Percentiles rank a stretch among this genome's conserved stretches.
Conservation (phyloP, 2,329 filamentous ascomycete species). For the Ambrosiella beaveri region DNA sequence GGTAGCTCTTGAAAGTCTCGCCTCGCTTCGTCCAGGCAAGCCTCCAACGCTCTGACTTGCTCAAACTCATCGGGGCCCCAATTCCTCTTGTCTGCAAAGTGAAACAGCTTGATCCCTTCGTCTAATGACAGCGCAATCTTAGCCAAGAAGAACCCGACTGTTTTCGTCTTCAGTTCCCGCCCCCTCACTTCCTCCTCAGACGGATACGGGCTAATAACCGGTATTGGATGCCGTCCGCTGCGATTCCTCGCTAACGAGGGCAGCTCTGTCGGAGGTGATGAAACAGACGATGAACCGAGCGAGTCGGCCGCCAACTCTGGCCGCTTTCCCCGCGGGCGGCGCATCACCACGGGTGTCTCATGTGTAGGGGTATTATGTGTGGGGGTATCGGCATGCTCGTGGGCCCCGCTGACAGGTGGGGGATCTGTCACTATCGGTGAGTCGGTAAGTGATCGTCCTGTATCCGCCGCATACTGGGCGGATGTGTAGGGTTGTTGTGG, state of each 20-base stretch:
- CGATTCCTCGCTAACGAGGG: background rate
- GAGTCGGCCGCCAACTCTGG: constrained; percentile 8
- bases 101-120: constrained; percentile 36
- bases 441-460: background rate
- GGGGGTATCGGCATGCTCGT: background rate
- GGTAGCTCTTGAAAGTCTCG: constrained; percentile 42
- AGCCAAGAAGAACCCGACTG: constrained; percentile 41
- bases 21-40: constrained; percentile 40
- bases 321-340: constrained; percentile 11
- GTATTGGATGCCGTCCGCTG: background rate
- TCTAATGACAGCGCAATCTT: constrained; percentile 36
- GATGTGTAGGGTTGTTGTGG: background rate
- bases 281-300: background rate
- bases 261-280: background rate
- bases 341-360: background rate
- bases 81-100: constrained; percentile 38
- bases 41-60: constrained; percentile 36
- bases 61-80: constrained; percentile 44
- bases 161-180: constrained; percentile 26
- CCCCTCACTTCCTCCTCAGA: constrained; percentile 14
- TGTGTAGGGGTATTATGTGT: constrained; percentile 1
- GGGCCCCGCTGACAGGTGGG: background rate
- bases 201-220: background rate
- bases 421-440: background rate
- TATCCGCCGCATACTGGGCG: background rate